phyloP scores from a whole-genome alignment of 345 rosid species.

The Cardamine chenopodiifolia region DNA sequence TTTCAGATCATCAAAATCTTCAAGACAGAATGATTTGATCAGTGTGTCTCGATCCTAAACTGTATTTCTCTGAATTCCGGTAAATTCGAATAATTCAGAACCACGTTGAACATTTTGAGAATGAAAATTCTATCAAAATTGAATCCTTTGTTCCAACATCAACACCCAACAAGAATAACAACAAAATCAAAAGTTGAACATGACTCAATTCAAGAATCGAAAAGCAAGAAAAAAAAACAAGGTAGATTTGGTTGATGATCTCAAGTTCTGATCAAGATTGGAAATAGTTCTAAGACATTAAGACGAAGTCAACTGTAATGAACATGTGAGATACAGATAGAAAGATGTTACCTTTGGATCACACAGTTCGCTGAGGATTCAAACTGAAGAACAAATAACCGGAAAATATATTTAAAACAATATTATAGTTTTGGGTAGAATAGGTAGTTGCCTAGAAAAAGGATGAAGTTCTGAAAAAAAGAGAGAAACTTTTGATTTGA shows the following conservation, averaged over 20 bases:
- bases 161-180: constrained; percentile 2
- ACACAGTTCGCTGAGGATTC: constrained; percentile 10
- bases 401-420: not conserved
- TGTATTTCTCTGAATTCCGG: not conserved
- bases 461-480: constrained; percentile 15
- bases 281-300: not conserved
- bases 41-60: constrained; percentile 21
- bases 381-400: constrained; percentile 23
- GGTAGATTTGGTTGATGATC: constrained; percentile 32
- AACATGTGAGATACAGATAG: constrained; percentile 12
- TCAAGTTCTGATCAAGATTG: constrained; percentile 4
- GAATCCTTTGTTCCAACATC: constrained; percentile 7
- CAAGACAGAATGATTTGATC: constrained; percentile 10
- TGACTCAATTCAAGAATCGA: not conserved
- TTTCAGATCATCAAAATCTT: not conserved
- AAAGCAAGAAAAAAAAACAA: not conserved
- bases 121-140: constrained; percentile 6
- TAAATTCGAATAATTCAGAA: constrained; percentile 5
- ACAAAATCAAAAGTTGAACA: not conserved
- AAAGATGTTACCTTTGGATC: constrained; percentile 43
- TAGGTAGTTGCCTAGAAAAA: constrained; percentile 6
- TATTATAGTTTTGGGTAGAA: not conserved
- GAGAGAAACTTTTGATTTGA: constrained; percentile 24
- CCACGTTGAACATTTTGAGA: not conserved
- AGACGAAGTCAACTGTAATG: constrained; percentile 15